phyloP scores from a whole-genome alignment of 2,329 filamentous ascomycete species.

The Fusarium nematophilum region DNA sequence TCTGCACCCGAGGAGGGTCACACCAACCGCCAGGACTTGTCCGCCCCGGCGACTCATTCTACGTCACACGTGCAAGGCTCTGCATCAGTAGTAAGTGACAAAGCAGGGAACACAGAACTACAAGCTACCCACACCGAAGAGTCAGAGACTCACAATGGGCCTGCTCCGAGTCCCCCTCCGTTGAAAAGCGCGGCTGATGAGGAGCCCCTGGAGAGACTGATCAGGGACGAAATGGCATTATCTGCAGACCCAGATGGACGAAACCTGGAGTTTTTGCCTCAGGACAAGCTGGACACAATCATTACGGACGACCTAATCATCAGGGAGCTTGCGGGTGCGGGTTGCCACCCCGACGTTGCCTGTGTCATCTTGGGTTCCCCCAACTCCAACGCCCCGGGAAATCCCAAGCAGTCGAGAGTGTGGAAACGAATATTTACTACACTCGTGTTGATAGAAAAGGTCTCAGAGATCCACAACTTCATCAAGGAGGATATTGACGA shows the following conservation, averaged over 20 bases:
- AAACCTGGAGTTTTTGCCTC: not conserved
- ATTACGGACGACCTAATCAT: not conserved
- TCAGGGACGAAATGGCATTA: not conserved
- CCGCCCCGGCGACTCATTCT: no score
- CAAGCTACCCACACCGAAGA: not conserved
- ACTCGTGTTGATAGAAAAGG: constrained; percentile 3
- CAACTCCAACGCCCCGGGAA: not conserved
- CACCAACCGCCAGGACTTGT: no score
- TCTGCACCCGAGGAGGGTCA: no score
- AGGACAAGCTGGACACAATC: not conserved
- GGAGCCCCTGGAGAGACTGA: not conserved
- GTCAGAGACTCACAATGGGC: no score
- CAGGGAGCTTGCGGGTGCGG: not conserved
- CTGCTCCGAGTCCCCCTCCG: no score
- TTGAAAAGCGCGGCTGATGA: no score
- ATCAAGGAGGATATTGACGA: constrained; percentile 8
- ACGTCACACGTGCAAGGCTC: no score
- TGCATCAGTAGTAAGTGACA: no score
- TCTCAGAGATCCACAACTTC: not conserved
- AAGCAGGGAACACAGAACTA: no score
- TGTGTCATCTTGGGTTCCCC: not conserved
- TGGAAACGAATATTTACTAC: constrained; percentile 2
- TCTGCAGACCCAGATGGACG: not conserved
- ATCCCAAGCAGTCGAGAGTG: not conserved
- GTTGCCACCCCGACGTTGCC: not conserved